Percentiles rank a stretch among this genome's conserved stretches.
phyloP scores from a whole-genome alignment of 768 basidiomycete species.

The Termitomyces sp. region DNA sequence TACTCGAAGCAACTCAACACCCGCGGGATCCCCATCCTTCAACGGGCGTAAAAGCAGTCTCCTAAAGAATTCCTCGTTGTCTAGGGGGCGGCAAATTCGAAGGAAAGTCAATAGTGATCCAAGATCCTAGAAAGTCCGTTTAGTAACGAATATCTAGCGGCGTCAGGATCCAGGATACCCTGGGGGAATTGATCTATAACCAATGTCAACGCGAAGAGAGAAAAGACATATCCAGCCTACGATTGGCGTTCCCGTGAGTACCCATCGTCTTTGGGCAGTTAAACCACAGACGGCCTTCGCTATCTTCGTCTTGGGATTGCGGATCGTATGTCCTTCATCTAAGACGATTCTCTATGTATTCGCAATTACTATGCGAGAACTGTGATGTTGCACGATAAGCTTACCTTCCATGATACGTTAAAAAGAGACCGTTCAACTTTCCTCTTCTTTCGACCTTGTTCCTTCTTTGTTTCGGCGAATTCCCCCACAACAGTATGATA shows the following conservation, averaged over 20 bases:
- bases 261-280: slow-evolving; percentile 71
- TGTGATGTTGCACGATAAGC: slow-evolving; percentile 2
- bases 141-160: not conserved
- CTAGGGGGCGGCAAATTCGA: slow-evolving; percentile 78
- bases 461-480: slow-evolving; percentile 26
- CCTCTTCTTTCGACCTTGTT: slow-evolving; percentile 51
- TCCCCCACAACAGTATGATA: slow-evolving; percentile 70
- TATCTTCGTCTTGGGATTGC: slow-evolving; percentile 86
- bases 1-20: slow-evolving; percentile 69
- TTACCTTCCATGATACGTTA: slow-evolving; percentile 76
- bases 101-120: slow-evolving; percentile 85
- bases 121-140: slow-evolving; percentile 54
- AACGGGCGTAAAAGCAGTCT: slow-evolving; percentile 74
- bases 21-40: slow-evolving; percentile 59
- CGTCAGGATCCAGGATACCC: slow-evolving; percentile 30
- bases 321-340: slow-evolving; percentile 86
- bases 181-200: slow-evolving; percentile 71
- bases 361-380: not conserved
- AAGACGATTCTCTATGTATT: slow-evolving; percentile 60
- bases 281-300: slow-evolving; percentile 61
- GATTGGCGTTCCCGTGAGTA: slow-evolving; percentile 83
- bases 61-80: slow-evolving; percentile 80
- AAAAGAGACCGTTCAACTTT: slow-evolving; percentile 57
- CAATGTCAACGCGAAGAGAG: not conserved
- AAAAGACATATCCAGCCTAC: slow-evolving; percentile 37